Evolutionary conservation across 495 filamentous ascomycete species (phyloP).

Genomic region (Parathielavia appendiculata): DNA sequence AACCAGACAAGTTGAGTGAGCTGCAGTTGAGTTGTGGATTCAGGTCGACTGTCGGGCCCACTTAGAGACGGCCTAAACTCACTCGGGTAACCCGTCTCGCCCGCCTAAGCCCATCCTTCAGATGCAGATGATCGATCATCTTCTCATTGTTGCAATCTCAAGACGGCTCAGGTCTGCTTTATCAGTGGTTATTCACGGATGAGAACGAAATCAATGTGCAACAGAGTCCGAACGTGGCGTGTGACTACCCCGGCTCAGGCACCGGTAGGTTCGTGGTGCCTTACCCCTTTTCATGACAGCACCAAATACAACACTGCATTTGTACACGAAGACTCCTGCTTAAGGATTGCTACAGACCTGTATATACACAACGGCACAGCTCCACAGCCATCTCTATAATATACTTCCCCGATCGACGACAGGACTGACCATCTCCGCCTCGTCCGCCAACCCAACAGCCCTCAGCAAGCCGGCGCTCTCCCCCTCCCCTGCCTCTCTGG

Average conservation of each 20-base stretch:
- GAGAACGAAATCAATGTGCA: too few relatives aligned
- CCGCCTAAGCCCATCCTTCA: too few relatives aligned
- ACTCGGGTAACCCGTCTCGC: background rate
- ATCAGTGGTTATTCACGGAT: too few relatives aligned
- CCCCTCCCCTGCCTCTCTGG: slow-evolving; percentile 26
- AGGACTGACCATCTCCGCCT: slow-evolving; percentile 21
- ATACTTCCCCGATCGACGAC: slow-evolving; percentile 27
- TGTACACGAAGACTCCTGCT: too few relatives aligned
- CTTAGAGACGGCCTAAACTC: background rate
- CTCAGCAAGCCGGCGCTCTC: slow-evolving; percentile 30
- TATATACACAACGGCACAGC: background rate
- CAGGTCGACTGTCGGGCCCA: background rate
- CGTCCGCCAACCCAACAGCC: slow-evolving; percentile 7
- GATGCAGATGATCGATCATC: too few relatives aligned
- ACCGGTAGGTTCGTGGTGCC: too few relatives aligned
- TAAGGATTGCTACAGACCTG: background rate
- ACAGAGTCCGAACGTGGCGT: too few relatives aligned
- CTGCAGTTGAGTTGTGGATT: background rate
- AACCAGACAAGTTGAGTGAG: background rate
- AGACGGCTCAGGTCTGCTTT: too few relatives aligned
- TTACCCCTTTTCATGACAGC: too few relatives aligned
- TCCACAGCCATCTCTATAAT: slow-evolving; percentile 17
- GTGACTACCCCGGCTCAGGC: too few relatives aligned
- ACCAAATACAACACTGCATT: too few relatives aligned
- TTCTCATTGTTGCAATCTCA: too few relatives aligned